Conservation (phyloP, 768 basidiomycete genomes). For the Mycena vitilis region DNA sequence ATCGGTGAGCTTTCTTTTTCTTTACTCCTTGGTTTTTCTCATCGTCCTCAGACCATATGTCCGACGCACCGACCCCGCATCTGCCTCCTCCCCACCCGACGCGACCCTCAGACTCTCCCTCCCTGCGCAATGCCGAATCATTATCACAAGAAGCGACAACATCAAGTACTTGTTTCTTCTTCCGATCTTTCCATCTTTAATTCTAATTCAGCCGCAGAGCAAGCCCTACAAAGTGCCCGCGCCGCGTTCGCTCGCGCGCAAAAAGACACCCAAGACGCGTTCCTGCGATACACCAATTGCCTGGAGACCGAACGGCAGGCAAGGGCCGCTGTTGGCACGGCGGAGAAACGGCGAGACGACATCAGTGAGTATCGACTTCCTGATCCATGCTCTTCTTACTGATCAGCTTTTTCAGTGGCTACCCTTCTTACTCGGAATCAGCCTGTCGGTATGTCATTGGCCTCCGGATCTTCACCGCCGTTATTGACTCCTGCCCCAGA, state of each 20-base stretch:
- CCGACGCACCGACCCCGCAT: constrained; percentile 52
- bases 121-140: constrained; percentile 62
- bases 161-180: constrained; percentile 58
- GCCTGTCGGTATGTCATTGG: constrained; percentile 40
- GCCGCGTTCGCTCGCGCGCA: constrained; percentile 71
- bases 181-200: neutral
- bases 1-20: constrained; percentile 22
- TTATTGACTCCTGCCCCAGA: constrained; percentile 43
- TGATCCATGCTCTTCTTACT: constrained; percentile 31
- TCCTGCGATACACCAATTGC: constrained; percentile 75
- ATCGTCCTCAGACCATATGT: constrained; percentile 45
- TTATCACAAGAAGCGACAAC: constrained; percentile 67
- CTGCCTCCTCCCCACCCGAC: constrained; percentile 44
- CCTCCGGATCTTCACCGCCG: neutral
- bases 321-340: constrained; percentile 68
- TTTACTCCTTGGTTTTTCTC: constrained; percentile 35
- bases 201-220: constrained; percentile 12
- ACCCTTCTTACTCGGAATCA: constrained; percentile 60
- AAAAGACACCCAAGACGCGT: constrained; percentile 79
- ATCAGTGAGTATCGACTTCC: constrained; percentile 54
- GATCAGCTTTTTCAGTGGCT: constrained; percentile 51
- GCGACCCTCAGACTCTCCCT: constrained; percentile 64
- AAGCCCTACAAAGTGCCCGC: constrained; percentile 72
- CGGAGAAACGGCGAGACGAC: constrained; percentile 79
- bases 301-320: constrained; percentile 77